Percentiles rank a stretch among this genome's conserved stretches.
phyloP scores from a whole-genome alignment of 352 stramenopile genomes.

The Phytophthora colocasiae region DNA sequence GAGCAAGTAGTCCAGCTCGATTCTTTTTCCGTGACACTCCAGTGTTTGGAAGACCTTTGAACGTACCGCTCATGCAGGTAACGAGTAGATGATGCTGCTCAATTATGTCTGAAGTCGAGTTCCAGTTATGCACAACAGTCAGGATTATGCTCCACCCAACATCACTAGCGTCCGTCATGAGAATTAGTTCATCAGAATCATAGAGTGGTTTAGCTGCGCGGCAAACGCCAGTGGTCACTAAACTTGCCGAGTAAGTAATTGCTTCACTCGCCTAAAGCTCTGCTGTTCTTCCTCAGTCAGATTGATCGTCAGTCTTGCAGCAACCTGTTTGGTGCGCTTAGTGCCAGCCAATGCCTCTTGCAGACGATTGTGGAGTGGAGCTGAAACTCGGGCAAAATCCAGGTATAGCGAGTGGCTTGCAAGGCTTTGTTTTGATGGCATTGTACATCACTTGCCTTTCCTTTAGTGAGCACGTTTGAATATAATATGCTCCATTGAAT shows the following conservation, averaged over 20 bases:
- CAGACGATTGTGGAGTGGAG: not conserved
- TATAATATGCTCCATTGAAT: too few relatives aligned
- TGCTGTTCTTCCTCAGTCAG: not conserved
- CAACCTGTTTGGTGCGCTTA: not conserved
- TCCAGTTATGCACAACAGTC: not conserved
- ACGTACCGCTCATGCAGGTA: not conserved
- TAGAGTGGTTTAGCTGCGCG: too few relatives aligned
- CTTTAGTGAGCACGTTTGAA: too few relatives aligned
- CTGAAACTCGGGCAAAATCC: not conserved
- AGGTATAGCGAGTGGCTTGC: not conserved
- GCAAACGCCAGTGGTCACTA: not conserved
- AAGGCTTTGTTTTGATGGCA: too few relatives aligned
- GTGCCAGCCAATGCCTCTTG: not conserved
- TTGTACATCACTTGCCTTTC: too few relatives aligned
- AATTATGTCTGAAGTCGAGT: not conserved
- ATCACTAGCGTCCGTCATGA: not conserved
- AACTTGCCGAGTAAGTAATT: not conserved
- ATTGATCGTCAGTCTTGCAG: not conserved
- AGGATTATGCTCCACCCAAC: not conserved
- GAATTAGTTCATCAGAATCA: not conserved
- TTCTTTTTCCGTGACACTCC: not conserved
- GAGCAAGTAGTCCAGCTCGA: not conserved
- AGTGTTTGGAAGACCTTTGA: not conserved
- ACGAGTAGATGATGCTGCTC: not conserved
- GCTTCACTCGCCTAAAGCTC: not conserved